Conservation (phyloP, 441 rosid genomes). For the Adansonia gregorii region DNA sequence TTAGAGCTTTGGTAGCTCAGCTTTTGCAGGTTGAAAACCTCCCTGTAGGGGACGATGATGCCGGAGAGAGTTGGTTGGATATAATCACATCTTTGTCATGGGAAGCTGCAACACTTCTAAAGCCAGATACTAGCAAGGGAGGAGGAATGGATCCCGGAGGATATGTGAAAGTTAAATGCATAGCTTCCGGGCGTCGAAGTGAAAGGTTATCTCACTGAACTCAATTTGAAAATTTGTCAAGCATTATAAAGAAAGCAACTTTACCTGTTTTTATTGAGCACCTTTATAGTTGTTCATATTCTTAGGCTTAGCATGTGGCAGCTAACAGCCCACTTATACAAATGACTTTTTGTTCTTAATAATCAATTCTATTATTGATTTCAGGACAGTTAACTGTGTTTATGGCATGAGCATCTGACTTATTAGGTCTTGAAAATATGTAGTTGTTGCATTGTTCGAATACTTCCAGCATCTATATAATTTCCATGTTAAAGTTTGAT, state of each 20-base stretch:
- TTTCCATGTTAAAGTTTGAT: not conserved
- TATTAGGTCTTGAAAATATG: conserved; percentile 23
- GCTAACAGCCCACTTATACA: not conserved
- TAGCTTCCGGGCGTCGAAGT: conserved; percentile 63
- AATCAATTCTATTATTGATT: conserved; percentile 2
- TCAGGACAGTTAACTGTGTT: conserved; percentile 11
- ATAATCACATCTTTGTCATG: conserved; percentile 74
- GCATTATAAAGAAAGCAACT: conserved; percentile 10
- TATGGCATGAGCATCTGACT: not conserved
- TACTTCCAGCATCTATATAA: conserved; percentile 24
- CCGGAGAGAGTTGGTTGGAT: conserved; percentile 67
- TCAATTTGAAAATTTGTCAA: conserved; percentile 23
- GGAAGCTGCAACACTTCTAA: conserved; percentile 80
- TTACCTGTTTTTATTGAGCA: not conserved
- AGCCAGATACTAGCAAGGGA: conserved; percentile 73
- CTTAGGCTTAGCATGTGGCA: not conserved
- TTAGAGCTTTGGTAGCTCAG: conserved; percentile 78
- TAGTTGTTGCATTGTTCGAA: conserved; percentile 4
- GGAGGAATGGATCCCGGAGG: conserved; percentile 92
- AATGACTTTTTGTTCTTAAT: conserved; percentile 10
- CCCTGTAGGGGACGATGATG: conserved; percentile 52
- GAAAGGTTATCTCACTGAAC: conserved; percentile 56
- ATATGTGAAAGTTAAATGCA: conserved; percentile 79
- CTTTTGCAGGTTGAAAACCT: conserved; percentile 75
- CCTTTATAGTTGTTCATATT: conserved; percentile 16